These are phyloP conservation scores for Nannizziopsis arthrosporioides DNA, from an alignment of 2,329 filamentous ascomycete species.

Conservation along the genomic window DNA sequence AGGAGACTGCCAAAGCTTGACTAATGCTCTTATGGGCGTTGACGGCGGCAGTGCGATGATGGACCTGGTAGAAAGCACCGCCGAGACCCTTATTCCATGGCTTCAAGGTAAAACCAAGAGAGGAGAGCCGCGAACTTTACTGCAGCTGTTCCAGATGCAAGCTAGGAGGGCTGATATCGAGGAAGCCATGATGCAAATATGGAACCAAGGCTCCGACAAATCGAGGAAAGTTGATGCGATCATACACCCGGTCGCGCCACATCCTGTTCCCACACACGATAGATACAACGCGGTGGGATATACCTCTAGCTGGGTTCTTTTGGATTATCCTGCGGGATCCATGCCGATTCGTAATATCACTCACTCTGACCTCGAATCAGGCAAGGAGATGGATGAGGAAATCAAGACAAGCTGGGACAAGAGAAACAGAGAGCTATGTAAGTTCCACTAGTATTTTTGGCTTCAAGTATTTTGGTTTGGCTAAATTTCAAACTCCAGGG, in stretches of 20 bases:
- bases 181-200: slow-evolving; percentile 46
- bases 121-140: slow-evolving; percentile 37
- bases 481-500: slow-evolving; percentile 22
- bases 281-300: slow-evolving; percentile 52
- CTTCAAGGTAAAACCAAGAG: slow-evolving; percentile 42
- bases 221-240: slow-evolving; percentile 45
- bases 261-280: slow-evolving; percentile 52
- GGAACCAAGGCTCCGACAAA: slow-evolving; percentile 34
- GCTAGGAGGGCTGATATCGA: slow-evolving; percentile 43
- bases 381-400: slow-evolving; percentile 33
- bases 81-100: slow-evolving; percentile 51
- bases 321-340: slow-evolving; percentile 50
- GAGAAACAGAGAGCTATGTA: slow-evolving; percentile 48
- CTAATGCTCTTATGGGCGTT: slow-evolving; percentile 47
- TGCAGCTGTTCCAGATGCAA: slow-evolving; percentile 43
- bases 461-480: not conserved
- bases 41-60: slow-evolving; percentile 48
- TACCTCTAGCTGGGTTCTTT: slow-evolving; percentile 48
- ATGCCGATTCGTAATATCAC: slow-evolving; percentile 44
- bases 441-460: slow-evolving; percentile 16
- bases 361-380: slow-evolving; percentile 40
- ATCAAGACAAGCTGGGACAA: slow-evolving; percentile 48
- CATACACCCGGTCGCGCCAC: slow-evolving; percentile 52
- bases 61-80: slow-evolving; percentile 44
- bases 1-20: slow-evolving; percentile 44